Base-by-base conservation (phyloP, 371 early-diverging fungal species). In the Apophysomyces variabilis region DNA sequence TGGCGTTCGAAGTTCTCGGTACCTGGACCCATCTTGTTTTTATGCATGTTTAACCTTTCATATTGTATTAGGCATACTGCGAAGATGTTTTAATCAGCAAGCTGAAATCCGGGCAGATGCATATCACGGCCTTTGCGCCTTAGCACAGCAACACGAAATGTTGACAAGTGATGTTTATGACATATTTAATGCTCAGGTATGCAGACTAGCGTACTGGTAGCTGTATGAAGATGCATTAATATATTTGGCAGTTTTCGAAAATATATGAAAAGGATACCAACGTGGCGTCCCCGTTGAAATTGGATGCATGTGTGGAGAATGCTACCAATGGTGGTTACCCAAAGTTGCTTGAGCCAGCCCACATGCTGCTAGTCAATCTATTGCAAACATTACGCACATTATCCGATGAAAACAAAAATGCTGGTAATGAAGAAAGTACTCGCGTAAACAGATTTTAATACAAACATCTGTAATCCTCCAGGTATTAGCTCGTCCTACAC, bases 31-130 rank as follows among this genome's bases (percentile, higher is more conserved):
- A 16, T 13, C 0, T 4, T 50, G 16, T n/a, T 32, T 6, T 13
- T 43, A 26, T 4, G 12, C 39, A 12, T 11, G 13, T 18, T 36
- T 59, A 11, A 16, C 9, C 16, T 37, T 6, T 45, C 18, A 37
- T 32, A 50, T 61, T 6, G 38, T 8, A 36, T 11, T 70, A 85
- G 88, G 87, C 38, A 74, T 84, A 45, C 54, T 89, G 32, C 77
- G 89, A 11, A 75, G 86, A 47, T 87, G 87, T 56, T 78, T 87
- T 57, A 83, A 79, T 57, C 87, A 87, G 60, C 89, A 87, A 59
- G 67, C 72, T 18, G 80, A 87, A 57, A 74, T 89, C 35, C 79
- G 88, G 46, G 64, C 71, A 4, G 61, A 72, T 14, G 73, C 82
- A 0, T 89, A 89, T 47, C 60, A 80, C 35, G 84, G 88, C 0